Evolutionary conservation across 148 eudicot genomes (phyloP), one percentile per base, ranked within the genome.

Genomic region (Mesembryanthemum crystallinum): DNA sequence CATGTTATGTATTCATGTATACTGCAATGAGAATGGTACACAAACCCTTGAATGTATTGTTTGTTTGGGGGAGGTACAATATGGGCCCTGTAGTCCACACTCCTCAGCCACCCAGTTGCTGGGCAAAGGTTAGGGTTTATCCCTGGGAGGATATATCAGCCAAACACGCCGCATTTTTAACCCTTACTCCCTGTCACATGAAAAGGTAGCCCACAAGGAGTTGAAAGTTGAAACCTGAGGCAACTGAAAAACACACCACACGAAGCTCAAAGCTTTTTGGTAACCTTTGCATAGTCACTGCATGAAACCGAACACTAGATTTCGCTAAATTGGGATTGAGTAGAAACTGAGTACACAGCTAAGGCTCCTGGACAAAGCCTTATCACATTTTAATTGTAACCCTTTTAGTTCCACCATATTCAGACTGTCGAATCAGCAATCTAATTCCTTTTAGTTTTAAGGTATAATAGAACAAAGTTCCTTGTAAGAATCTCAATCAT

Each of bases 391-490:
- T 42, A 13, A 4, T 17, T 25, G 24, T 15, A 47, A 43, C 25
- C 4, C 17, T 24, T 21, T 49, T n/a, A 37, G 3, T 37, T 37
- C 55, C 18, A 11, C 4, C 29, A 42, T 23, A 11, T 67, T 12
- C 52, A 67, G 14, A 25, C 14, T 8, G 72, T 69, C 7, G 27
- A 0, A 14, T 47, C 42, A 27, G n/a, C n/a, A 27, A 14, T 17
- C 7, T 69, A 33, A 14, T 30, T 30, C 74, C 47, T 71, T 71
- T 55, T n/a, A n/a, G n/a, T n/a, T n/a, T n/a, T n/a, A 30, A 55
- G 64, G 47, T 32, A 71, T 55, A 33, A 37, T 13, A 49, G 12
- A 49, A 49, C 4, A 17, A 4, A 49, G 12, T 0, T 49, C 15
- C 12, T 49, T 49, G 55, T 49, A 8, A 54, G 23, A 5, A 54